Evolutionary conservation across 805 yeast species (phyloP).

Genomic region (Myxozyma geophila): DNA sequence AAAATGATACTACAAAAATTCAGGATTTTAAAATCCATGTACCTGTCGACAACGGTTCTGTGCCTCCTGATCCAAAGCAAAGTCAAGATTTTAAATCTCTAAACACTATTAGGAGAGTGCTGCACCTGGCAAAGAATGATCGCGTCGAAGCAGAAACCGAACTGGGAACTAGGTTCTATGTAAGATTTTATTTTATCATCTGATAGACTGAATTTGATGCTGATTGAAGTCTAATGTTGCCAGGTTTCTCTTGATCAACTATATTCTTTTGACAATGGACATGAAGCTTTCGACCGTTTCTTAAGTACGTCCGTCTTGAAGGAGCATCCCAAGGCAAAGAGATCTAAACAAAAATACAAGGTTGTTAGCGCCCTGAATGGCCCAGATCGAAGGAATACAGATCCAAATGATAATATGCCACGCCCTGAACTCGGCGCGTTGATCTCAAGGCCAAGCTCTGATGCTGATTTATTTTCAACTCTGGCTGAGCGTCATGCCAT

Average conservation of each 20-base stretch:
- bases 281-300: not conserved
- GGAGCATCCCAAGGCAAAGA: not conserved
- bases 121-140: constrained; percentile 1
- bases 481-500: too few relatives aligned
- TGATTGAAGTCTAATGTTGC: not conserved
- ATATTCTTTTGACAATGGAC: constrained; percentile 1
- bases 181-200: not conserved
- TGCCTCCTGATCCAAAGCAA: not conserved
- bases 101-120: not conserved
- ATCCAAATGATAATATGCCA: too few relatives aligned
- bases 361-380: not conserved
- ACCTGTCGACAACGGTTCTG: not conserved
- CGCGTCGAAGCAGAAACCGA: constrained; percentile 3
- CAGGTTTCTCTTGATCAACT: constrained; percentile 3
- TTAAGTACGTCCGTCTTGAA: not conserved
- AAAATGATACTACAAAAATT: not conserved
- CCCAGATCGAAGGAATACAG: too few relatives aligned
- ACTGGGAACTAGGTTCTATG: constrained; percentile 1
- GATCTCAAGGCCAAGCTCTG: too few relatives aligned
- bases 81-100: not conserved
- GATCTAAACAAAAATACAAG: not conserved
- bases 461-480: too few relatives aligned
- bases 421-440: too few relatives aligned
- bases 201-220: too few relatives aligned
- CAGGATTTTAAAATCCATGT: not conserved